A percentile compares a stretch with the other conserved stretches of the same genome.
Evolutionary conservation across 345 rosid genomes (phyloP).

Genomic region (Lepidium sativum): DNA sequence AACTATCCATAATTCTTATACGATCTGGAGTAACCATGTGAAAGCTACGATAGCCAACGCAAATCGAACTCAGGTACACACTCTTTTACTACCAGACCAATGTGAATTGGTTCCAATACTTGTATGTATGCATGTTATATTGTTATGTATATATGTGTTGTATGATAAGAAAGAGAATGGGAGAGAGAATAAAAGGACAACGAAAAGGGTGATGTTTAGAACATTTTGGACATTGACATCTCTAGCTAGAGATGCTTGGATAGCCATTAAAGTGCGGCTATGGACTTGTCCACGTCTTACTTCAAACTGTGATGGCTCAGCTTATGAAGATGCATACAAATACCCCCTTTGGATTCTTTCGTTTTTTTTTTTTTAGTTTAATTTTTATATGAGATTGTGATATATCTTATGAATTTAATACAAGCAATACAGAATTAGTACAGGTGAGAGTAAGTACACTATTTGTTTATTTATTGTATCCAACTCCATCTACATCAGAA

Average conservation of each 20-base stretch:
- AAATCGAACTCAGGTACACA: too few species aligned
- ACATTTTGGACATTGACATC: constrained; percentile 18
- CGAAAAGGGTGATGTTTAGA: neutral
- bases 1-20: too few species aligned
- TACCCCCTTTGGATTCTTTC: neutral
- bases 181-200: constrained; percentile 13
- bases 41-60: too few species aligned
- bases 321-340: constrained; percentile 12
- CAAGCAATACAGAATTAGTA: neutral
- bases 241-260: constrained; percentile 21
- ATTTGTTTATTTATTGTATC: neutral
- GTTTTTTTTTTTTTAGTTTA: too few species aligned
- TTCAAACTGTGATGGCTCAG: constrained; percentile 3
- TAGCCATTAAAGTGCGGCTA: constrained; percentile 27
- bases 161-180: constrained; percentile 24
- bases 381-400: neutral
- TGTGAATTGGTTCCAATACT: too few species aligned
- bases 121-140: neutral
- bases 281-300: constrained; percentile 27
- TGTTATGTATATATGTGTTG: constrained; percentile 3
- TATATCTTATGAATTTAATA: neutral
- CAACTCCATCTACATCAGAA: neutral
- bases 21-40: too few species aligned
- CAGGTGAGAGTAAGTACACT: neutral
- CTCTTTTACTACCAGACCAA: too few species aligned